Evolutionary conservation across 2,329 filamentous ascomycete species (phyloP), one percentile per base, ranked within the genome.

Genomic region (Botrytis galanthina): DNA sequence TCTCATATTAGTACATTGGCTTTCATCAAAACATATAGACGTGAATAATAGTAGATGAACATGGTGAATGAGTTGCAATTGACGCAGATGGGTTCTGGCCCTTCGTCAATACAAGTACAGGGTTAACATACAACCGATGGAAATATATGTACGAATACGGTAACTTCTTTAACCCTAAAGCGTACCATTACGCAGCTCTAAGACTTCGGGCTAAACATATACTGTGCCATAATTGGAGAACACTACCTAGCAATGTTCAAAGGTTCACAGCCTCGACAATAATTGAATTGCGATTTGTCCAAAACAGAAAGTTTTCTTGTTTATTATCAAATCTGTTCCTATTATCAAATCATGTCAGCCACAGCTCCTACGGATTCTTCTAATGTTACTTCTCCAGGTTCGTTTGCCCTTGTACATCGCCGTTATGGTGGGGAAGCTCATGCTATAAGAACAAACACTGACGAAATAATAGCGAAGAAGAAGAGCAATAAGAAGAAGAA

Each of bases 401-500:
- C 26, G 80, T 79, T 71, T 51, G 42, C 63, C 72, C 60, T 48
- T 57, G 60, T 46, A 54, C 42, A 48, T 60, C 48, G 44, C 62
- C 35, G n/a, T 37, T 51, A 51, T 70, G 72, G 72, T 59, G 72
- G 70, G 51, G 63, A 73, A 59, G 54, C 70, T 70, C 69, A 73
- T 63, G 72, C 75, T 62, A 35, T 54, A 18, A 61, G 62, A 70
- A 59, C 71, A 75, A 73, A 63, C 54, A 67, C 77, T 81, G 74
- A 81, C 77, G 22, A 74, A 70, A 74, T 74, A 74, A 73, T 75
- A 84, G 83, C 82, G 79, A 86, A 86, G 79, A 86, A 86, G 79
- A 89, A 87, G 83, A 88, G 85, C 80, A 87, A 84, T 81, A 88
- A 86, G 80, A 89, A 87, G 82, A 88, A 87, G 82, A 83, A 82